These are phyloP conservation scores for Candida piceae DNA, from an alignment of 805 yeast genomes.

Conservation along the genomic window DNA sequence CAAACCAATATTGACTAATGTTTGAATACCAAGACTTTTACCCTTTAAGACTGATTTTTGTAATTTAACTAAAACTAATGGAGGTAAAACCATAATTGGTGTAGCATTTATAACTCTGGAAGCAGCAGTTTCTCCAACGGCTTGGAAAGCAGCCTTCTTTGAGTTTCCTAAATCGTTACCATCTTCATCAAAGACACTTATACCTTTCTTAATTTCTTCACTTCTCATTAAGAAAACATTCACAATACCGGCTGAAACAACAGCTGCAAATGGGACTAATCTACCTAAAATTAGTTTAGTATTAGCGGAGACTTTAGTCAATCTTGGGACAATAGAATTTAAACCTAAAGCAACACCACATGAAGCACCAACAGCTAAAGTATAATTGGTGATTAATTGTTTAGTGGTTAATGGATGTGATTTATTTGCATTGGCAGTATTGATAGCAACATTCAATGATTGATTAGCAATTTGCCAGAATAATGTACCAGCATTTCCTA, in stretches of 20 bases:
- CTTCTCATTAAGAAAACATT: constrained; percentile 96
- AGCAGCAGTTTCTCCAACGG: constrained; percentile 96
- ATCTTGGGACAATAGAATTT: constrained; percentile 82
- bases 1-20: constrained; percentile 75
- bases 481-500: constrained; percentile 84
- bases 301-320: constrained; percentile 62
- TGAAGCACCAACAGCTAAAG: constrained; percentile 88
- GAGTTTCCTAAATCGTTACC: constrained; percentile 70
- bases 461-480: constrained; percentile 99
- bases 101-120: constrained; percentile 94
- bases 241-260: constrained; percentile 92
- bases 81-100: constrained; percentile 96
- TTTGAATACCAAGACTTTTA: constrained; percentile 59
- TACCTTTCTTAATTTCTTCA: constrained; percentile 86
- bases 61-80: constrained; percentile 71
- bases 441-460: constrained; percentile 93
- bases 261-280: constrained; percentile 97
- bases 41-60: constrained; percentile 69
- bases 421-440: constrained; percentile 93
- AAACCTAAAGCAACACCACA: constrained; percentile 95
- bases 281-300: constrained; percentile 74
- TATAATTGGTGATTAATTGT: constrained; percentile 75
- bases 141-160: constrained; percentile 80
- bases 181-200: constrained; percentile 58
- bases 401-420: constrained; percentile 80